A percentile compares a stretch with the other conserved stretches of the same genome.
Evolutionary conservation across 148 eudicot species (phyloP).

Genomic region (Beta vulgaris): DNA sequence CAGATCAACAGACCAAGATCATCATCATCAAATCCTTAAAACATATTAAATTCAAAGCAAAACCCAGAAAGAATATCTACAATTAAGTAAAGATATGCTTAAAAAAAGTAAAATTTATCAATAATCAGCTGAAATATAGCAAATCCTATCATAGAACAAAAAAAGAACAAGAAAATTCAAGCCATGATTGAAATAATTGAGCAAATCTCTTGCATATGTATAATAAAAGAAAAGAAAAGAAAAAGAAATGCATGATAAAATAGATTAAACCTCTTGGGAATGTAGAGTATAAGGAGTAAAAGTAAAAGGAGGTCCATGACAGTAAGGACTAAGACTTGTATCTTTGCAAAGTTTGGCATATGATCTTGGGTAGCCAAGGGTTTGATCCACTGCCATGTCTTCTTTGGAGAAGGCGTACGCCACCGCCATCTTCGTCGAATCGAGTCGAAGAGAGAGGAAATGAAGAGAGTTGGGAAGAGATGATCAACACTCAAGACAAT

Average conservation of each 20-base stretch:
- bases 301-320: slow-evolving; percentile 72
- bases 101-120: not conserved
- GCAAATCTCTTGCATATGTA: too few species aligned
- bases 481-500: not conserved
- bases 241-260: not conserved
- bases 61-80: not conserved
- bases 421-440: slow-evolving; percentile 44
- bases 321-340: slow-evolving; percentile 56
- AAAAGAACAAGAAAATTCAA: not conserved
- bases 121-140: not conserved
- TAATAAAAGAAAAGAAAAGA: not conserved
- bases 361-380: slow-evolving; percentile 86
- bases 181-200: too few species aligned
- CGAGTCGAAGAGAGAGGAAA: not conserved
- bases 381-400: slow-evolving; percentile 63
- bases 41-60: not conserved
- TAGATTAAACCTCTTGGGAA: slow-evolving; percentile 48
- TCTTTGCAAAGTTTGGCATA: slow-evolving; percentile 80
- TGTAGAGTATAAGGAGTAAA: slow-evolving; percentile 60
- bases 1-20: not conserved
- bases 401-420: slow-evolving; percentile 51
- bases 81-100: too few species aligned
- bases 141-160: not conserved
- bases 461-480: not conserved
- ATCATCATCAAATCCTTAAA: not conserved